Conservation (phyloP, 2,329 filamentous ascomycete species). For the Beauveria rudraprayagi region DNA sequence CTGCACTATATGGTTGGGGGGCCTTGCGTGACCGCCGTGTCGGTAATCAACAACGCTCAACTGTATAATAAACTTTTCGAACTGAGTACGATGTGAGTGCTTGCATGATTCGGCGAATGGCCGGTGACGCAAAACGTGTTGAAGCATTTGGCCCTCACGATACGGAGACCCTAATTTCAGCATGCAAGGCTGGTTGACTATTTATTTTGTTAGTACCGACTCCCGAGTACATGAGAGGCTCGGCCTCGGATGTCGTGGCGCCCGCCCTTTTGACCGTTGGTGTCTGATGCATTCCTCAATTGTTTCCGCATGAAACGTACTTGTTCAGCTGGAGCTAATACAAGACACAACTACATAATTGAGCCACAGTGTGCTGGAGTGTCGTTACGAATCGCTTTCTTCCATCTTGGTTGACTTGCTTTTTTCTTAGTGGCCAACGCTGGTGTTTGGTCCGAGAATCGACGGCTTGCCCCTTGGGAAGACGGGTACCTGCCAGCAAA, state of each 20-base stretch:
- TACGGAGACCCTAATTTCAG: background rate
- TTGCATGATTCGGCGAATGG: constrained; percentile 1
- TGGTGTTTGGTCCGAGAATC: background rate
- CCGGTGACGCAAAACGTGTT: background rate
- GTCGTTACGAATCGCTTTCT: background rate
- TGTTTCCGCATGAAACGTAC: no score
- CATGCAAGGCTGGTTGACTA: background rate
- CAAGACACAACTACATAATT: no score
- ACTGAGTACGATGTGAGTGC: background rate
- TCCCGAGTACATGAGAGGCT: background rate
- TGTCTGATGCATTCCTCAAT: no score
- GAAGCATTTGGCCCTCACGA: background rate
- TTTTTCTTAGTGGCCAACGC: background rate
- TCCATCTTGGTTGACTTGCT: background rate
- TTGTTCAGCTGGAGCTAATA: no score
- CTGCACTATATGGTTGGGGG: background rate
- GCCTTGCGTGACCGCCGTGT: background rate
- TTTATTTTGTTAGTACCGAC: background rate
- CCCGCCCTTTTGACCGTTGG: background rate
- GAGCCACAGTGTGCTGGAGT: no score
- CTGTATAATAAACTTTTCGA: background rate
- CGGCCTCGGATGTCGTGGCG: background rate
- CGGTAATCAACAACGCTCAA: background rate
- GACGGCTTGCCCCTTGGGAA: background rate
- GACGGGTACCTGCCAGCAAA: background rate